Conservation (phyloP, 2,329 filamentous ascomycete species). For the Pestalotiopsis sp. region DNA sequence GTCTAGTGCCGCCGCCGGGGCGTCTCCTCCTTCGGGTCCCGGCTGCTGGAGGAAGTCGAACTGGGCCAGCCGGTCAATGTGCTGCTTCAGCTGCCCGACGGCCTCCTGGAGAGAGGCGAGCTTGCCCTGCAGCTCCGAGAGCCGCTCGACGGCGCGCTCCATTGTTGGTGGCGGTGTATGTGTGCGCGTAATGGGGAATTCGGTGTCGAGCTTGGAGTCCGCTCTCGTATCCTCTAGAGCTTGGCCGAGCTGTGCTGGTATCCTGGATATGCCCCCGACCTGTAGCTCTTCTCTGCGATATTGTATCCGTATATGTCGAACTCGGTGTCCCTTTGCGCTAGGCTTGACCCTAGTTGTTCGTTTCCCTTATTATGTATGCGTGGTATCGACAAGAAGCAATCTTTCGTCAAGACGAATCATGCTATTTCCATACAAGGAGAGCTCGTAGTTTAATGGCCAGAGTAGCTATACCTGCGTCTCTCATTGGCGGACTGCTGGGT, state of each 20-base stretch:
- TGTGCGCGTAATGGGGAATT: background rate
- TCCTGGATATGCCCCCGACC: too few relatives aligned
- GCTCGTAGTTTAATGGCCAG: background rate
- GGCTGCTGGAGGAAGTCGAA: conserved; percentile 57
- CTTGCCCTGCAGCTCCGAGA: conserved; percentile 62
- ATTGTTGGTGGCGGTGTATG: background rate
- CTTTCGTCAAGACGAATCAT: background rate
- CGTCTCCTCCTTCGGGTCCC: conserved; percentile 42
- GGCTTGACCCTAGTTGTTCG: background rate
- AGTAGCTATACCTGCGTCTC: background rate
- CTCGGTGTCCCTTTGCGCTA: background rate
- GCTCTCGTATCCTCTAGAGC: background rate
- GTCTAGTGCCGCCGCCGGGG: conserved; percentile 35
- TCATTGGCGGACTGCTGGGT: conserved; percentile 2
- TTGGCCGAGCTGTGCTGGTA: background rate
- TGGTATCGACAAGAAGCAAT: background rate
- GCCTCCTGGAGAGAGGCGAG: conserved; percentile 63
- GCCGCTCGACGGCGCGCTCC: conserved; percentile 44
- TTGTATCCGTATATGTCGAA: too few relatives aligned
- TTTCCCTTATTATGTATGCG: background rate
- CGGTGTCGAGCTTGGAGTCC: background rate
- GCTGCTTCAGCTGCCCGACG: conserved; percentile 57
- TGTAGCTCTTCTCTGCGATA: too few relatives aligned
- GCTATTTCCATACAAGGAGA: background rate
- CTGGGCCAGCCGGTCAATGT: conserved; percentile 61